Evolutionary conservation across 148 eudicot species (phyloP), one percentile per base, ranked within the genome.

Genomic region (Chenopodium album): DNA sequence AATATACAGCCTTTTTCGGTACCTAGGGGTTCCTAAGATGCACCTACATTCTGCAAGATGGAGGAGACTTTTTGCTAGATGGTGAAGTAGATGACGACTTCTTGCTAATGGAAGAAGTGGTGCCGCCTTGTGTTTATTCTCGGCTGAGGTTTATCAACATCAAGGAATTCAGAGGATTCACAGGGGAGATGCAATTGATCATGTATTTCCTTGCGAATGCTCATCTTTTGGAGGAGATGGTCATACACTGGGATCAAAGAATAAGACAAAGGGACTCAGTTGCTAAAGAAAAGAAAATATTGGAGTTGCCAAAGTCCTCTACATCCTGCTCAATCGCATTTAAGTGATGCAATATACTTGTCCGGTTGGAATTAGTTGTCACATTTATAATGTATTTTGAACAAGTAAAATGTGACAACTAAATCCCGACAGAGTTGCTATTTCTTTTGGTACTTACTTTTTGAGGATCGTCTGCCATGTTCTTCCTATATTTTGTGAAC

Each of bases 221-320:
- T 32, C 29, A 76, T 56, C 44, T 76, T 3, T 76, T 76, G 47
- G 44, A 76, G 28, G 28, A 76, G 66, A 54, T 76, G 78, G 65
- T 19, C 16, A 44, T 72, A 73, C 32, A 73, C 9, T 73, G 60
- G 60, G 60, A 73, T 9, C 17, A 26, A 73, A n/a, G 59, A 12
- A 23, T n/a, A 1, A 47, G 20, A 26, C 7, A n/a, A 48, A 10
- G 1, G 60, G 52, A 23, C 19, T 48, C 48, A 12, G 34, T 12
- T 46, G 76, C 76, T 48, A 73, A 48, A 47, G 76, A 73, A 47
- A 7, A 56, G n/a, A 66, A 76, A 10, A 60, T 76, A 37, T 14
- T 34, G 4, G 29, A 17, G 50, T 60, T 76, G 47, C 68, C 78
- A 19, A 76, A 34, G 78, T 31, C 78, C 10, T 76, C 78, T 12